These are phyloP conservation scores for Colletotrichum higginsianum DNA, from an alignment of 2,329 filamentous ascomycete species.

Conservation along the genomic window DNA sequence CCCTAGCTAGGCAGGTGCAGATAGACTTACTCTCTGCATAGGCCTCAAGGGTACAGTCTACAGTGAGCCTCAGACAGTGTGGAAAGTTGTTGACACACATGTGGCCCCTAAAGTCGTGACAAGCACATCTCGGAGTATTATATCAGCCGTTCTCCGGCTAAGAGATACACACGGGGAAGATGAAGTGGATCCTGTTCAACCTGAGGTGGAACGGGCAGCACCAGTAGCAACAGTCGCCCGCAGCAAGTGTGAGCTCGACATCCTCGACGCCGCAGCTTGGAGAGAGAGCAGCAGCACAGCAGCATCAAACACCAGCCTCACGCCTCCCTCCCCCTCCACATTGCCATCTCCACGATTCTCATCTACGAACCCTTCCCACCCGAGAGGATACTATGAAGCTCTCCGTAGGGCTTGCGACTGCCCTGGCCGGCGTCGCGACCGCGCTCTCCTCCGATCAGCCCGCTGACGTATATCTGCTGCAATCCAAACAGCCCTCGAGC, in stretches of 20 bases:
- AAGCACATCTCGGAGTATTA: not conserved
- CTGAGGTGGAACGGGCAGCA: conserved; percentile 13
- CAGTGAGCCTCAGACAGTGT: not conserved
- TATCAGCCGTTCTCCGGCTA: not conserved
- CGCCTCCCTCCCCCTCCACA: conserved; percentile 16
- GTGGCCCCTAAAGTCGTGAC: not conserved
- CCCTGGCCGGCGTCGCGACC: conserved; percentile 56
- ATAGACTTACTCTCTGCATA: too few relatives aligned
- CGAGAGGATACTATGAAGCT: conserved; percentile 58
- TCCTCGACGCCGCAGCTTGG: conserved; percentile 32
- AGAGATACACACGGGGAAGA: not conserved
- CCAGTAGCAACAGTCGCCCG: not conserved
- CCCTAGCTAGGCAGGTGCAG: too few relatives aligned
- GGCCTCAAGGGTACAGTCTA: too few relatives aligned
- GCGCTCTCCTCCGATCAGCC: conserved; percentile 53
- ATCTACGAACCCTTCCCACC: conserved; percentile 15
- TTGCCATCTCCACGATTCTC: conserved; percentile 14
- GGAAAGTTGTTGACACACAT: not conserved
- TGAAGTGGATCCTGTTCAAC: not conserved
- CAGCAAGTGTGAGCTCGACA: conserved; percentile 23
- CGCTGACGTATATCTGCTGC: conserved; percentile 70
- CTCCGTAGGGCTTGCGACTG: conserved; percentile 56
- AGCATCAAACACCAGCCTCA: conserved; percentile 35
- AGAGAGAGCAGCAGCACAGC: conserved; percentile 28
- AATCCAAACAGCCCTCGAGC: conserved; percentile 50